Evolutionary conservation across 2,329 filamentous ascomycete genomes (phyloP), one percentile per base, ranked within the genome.

Genomic region (Microcyclospora tardicrescens): DNA sequence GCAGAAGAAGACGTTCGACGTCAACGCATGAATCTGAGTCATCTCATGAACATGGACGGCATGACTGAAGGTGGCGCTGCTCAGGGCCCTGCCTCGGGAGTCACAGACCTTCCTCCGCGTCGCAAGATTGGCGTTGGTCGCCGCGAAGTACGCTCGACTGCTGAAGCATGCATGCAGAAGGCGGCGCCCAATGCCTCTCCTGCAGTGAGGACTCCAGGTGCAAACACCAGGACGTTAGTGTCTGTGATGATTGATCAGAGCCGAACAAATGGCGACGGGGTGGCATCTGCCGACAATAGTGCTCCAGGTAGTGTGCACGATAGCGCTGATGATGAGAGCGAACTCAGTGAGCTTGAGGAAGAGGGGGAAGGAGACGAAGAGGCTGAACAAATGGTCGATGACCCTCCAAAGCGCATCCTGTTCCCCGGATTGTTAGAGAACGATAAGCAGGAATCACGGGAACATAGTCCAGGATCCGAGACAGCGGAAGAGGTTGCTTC

Each of bases 51-150:
- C 36, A 33, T 55, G 10, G 56, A 60, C 33, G 57, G 53, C 31
- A 45, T 47, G 14, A 43, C 33, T 10, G 54, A 53, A 2, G 44
- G 41, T 13, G 28, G 38, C 6, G 43, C 43, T 9, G 15, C 11
- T 9, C 44, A 34, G 28, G 30, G 35, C 13, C 28, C 43, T 44
- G 49, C 41, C 14, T n/a, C 32, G 12, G 34, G 35, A 37, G 33
- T 42, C 27, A 24, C 45, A 37, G 34, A 46, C 32, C 19, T 24
- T 24, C 54, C 49, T 24, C 52, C 49, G 13, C 53, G 61, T 9
- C 59, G 72, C 40, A 68, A 70, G 14, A 75, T 76, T 50, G 71
- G 73, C 5, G 72, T 79, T 6, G 72, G 73, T 6, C 64, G 73
- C 19, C 64, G 73, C 11, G 75, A 79, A 45, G 66, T 79, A 16